Conservation (phyloP, 2,329 filamentous ascomycete species). For the Fusarium sp. region DNA sequence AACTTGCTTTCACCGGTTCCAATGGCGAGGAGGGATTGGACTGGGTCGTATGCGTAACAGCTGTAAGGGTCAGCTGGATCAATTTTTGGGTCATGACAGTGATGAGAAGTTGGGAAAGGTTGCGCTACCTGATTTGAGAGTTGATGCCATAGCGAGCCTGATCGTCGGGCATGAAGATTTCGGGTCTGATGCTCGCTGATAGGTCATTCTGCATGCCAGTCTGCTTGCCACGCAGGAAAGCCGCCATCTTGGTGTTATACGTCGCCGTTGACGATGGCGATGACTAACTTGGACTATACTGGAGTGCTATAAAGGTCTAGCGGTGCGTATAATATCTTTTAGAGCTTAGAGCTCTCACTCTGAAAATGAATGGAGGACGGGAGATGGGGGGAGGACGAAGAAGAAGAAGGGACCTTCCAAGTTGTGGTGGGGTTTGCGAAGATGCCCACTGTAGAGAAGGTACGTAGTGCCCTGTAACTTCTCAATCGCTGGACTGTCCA, state of each 20-base stretch:
- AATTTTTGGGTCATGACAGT: conserved; percentile 11
- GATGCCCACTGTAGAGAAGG: conserved; percentile 1
- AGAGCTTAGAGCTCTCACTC: conserved; percentile 26
- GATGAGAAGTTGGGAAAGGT: conserved; percentile 5
- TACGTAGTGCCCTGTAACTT: conserved; percentile 25
- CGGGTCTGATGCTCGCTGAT: conserved; percentile 80
- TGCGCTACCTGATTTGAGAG: conserved; percentile 71
- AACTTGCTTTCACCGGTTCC: conserved; percentile 90
- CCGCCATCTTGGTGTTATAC: conserved; percentile 70
- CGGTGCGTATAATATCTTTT: background rate
- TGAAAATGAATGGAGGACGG: background rate
- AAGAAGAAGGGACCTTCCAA: conserved; percentile 21
- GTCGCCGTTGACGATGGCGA: conserved; percentile 20
- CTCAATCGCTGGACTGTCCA: background rate
- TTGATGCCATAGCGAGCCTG: conserved; percentile 85
- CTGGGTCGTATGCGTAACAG: conserved; percentile 88
- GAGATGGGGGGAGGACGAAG: conserved; percentile 4
- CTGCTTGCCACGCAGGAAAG: conserved; percentile 92
- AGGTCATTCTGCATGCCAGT: conserved; percentile 92
- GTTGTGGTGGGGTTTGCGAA: conserved; percentile 37
- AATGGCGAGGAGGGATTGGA: conserved; percentile 92
- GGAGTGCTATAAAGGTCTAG: background rate
- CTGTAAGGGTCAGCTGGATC: conserved; percentile 54
- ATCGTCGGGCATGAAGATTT: conserved; percentile 85
- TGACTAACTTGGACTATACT: background rate